Percentiles rank a stretch among this genome's conserved stretches.
Conservation (phyloP, 495 filamentous ascomycete species). For the Penicillium lividum region DNA sequence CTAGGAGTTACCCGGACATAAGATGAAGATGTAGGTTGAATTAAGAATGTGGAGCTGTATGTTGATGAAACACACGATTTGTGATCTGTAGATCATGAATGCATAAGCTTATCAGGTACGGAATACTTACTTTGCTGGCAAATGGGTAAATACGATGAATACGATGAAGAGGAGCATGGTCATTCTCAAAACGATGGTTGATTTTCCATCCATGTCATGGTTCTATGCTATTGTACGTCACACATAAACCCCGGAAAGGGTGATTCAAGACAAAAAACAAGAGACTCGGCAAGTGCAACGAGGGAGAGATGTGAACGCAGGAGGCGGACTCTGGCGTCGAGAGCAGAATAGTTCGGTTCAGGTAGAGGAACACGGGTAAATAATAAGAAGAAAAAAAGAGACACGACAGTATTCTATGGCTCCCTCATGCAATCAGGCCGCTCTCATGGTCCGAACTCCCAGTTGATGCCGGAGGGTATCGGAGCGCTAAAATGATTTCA, state of each 20-base stretch:
- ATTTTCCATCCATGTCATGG: slow-evolving; percentile 32
- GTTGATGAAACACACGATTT: not conserved
- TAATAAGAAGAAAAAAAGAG: slow-evolving; percentile 18
- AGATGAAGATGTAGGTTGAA: not conserved
- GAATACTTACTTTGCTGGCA: too few relatives aligned
- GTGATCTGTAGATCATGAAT: not conserved
- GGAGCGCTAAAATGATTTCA: slow-evolving; percentile 46
- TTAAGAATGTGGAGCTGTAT: not conserved
- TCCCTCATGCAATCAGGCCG: slow-evolving; percentile 44
- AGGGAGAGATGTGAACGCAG: slow-evolving; percentile 28
- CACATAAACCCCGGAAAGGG: slow-evolving; percentile 30
- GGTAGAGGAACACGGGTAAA: slow-evolving; percentile 17
- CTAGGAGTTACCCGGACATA: not conserved
- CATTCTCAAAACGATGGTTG: slow-evolving; percentile 30
- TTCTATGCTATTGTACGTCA: slow-evolving; percentile 41
- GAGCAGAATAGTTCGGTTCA: slow-evolving; percentile 21
- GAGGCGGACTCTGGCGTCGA: slow-evolving; percentile 30
- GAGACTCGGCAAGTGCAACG: slow-evolving; percentile 31
- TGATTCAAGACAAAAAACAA: slow-evolving; percentile 21
- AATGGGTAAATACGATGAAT: too few relatives aligned
- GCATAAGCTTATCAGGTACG: not conserved
- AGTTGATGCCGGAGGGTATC: slow-evolving; percentile 52
- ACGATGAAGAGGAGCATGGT: not conserved
- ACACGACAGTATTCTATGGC: slow-evolving; percentile 31
- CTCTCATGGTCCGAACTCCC: slow-evolving; percentile 42